Percentiles rank a stretch among this genome's conserved stretches.
Conservation (phyloP, 352 stramenopile species). For the Pythium apleroticum region DNA sequence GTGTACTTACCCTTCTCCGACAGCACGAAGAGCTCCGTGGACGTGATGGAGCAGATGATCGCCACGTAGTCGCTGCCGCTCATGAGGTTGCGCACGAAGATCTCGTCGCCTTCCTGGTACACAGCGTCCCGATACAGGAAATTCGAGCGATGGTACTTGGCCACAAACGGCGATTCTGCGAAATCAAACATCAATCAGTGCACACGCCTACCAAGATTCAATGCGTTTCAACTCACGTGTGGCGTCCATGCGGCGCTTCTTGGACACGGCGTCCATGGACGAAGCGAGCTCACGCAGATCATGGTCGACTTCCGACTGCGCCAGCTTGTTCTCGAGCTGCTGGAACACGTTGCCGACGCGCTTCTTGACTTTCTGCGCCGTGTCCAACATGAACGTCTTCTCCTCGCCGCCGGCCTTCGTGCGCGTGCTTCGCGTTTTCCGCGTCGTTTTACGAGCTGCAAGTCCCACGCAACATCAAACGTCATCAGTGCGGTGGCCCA, state of each 20-base stretch:
- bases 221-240: slow-evolving; percentile 11
- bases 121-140: slow-evolving; percentile 76
- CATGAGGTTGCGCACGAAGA: slow-evolving; percentile 67
- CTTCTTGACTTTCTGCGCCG: slow-evolving; percentile 73
- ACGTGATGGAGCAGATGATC: slow-evolving; percentile 67
- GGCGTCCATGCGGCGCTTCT: slow-evolving; percentile 68
- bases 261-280: slow-evolving; percentile 34
- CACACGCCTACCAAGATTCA: background rate
- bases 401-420: slow-evolving; percentile 48
- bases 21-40: slow-evolving; percentile 73
- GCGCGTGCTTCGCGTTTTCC: slow-evolving; percentile 73
- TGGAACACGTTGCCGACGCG: slow-evolving; percentile 64
- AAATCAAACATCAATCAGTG: slow-evolving; percentile 7
- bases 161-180: slow-evolving; percentile 39
- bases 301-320: slow-evolving; percentile 69
- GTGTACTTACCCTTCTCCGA: slow-evolving; percentile 81
- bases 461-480: background rate
- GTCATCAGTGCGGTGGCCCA: background rate
- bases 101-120: slow-evolving; percentile 78
- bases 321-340: slow-evolving; percentile 67
- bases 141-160: slow-evolving; percentile 72
- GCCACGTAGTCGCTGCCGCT: slow-evolving; percentile 59
- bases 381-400: slow-evolving; percentile 38
- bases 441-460: slow-evolving; percentile 63
- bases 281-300: slow-evolving; percentile 59